A percentile compares a stretch with the other conserved stretches of the same genome.
These are phyloP conservation scores for Crinitomyces ghanaensis DNA, from an alignment of 805 yeast genomes.

Conservation along the genomic window DNA sequence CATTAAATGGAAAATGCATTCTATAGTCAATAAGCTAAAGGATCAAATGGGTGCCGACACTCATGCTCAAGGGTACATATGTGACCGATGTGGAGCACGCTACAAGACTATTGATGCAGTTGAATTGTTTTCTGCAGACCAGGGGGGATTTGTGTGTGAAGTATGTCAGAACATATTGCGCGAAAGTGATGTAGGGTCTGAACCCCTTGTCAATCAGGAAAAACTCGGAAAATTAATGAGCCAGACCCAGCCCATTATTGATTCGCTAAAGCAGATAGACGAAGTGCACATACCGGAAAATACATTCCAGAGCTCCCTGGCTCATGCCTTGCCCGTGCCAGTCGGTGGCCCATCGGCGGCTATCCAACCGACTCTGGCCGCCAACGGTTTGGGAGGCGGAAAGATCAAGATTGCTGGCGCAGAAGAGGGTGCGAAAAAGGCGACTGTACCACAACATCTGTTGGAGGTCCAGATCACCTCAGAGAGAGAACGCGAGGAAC, in stretches of 20 bases:
- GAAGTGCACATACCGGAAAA: slow-evolving; percentile 75
- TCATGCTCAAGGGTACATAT: slow-evolving; percentile 88
- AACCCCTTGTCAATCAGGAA: slow-evolving; percentile 70
- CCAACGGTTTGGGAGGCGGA: slow-evolving; percentile 21
- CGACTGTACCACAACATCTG: too few relatives aligned
- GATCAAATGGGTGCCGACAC: slow-evolving; percentile 75
- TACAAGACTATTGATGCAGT: slow-evolving; percentile 83
- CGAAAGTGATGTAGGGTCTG: slow-evolving; percentile 82
- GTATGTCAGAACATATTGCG: slow-evolving; percentile 65
- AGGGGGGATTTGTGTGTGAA: slow-evolving; percentile 72
- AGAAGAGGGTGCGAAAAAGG: slow-evolving; percentile 24
- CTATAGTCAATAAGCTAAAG: slow-evolving; percentile 65
- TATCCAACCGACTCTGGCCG: slow-evolving; percentile 5
- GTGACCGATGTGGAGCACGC: slow-evolving; percentile 74
- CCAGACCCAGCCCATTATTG: slow-evolving; percentile 80
- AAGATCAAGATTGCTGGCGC: slow-evolving; percentile 21
- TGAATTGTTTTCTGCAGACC: slow-evolving; percentile 66
- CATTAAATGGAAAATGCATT: slow-evolving; percentile 91
- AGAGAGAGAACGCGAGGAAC: slow-evolving; percentile 69
- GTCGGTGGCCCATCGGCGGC: slow-evolving; percentile 8
- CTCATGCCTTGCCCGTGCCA: slow-evolving; percentile 69
- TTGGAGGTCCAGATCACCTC: slow-evolving; percentile 80
- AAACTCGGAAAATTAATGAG: slow-evolving; percentile 75
- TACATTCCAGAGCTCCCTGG: slow-evolving; percentile 74
- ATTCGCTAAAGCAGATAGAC: slow-evolving; percentile 70